Percentiles rank a stretch among this genome's conserved stretches.
Evolutionary conservation across 176 grass and related monocot genomes (phyloP).

Genomic region (Raddia distichophylla): DNA sequence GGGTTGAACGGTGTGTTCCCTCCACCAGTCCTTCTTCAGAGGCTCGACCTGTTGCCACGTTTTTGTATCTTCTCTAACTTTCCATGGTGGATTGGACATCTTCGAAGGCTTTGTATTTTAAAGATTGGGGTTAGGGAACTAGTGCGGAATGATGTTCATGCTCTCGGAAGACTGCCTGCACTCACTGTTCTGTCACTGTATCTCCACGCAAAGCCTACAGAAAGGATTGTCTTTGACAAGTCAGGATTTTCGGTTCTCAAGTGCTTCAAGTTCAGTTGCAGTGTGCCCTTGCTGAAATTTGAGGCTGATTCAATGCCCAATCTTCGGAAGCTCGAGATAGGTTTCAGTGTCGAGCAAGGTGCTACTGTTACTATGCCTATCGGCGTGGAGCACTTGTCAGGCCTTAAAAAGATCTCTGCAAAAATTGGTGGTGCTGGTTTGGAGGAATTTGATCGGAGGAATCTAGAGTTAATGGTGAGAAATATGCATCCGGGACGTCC

Average conservation of each 20-base stretch:
- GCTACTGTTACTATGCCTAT: neutral
- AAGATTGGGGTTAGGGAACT: neutral
- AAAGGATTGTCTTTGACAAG: too few relatives aligned
- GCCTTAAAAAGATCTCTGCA: neutral
- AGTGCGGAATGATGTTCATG: neutral
- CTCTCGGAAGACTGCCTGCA: neutral
- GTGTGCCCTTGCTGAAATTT: neutral
- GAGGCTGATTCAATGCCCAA: neutral
- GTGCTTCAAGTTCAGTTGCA: neutral
- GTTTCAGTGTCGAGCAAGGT: neutral
- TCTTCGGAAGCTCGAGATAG: neutral
- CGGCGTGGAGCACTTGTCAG: neutral
- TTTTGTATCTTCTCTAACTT: neutral
- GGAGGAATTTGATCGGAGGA: too few relatives aligned
- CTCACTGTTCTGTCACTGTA: neutral
- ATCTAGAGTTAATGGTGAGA: too few relatives aligned
- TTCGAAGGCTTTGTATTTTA: neutral
- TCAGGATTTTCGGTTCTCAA: neutral
- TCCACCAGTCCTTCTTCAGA: neutral
- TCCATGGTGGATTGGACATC: neutral
- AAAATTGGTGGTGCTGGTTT: neutral
- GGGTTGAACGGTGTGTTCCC: neutral
- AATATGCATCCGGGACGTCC: too few relatives aligned
- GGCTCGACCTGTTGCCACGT: neutral
- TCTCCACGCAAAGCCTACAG: neutral